Conservation (phyloP, 179 eudicot genomes). For the Spergularia azorica region DNA sequence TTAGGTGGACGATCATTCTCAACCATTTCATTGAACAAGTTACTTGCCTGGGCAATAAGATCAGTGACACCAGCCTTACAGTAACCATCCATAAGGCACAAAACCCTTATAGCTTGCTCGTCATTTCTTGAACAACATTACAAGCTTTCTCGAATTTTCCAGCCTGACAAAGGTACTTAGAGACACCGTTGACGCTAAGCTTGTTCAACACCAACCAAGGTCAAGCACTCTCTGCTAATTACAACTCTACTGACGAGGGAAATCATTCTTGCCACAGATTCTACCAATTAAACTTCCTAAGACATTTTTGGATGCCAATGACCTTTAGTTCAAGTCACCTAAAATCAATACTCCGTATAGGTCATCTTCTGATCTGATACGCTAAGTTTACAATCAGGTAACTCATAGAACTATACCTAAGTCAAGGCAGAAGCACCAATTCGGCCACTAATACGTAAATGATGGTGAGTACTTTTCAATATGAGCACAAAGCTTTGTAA, state of each 20-base stretch:
- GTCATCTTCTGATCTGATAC: too few species aligned
- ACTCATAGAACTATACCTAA: too few species aligned
- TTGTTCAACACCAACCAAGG: constrained; percentile 67
- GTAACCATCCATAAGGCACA: constrained; percentile 73
- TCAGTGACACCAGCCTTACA: constrained; percentile 76
- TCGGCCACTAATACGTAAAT: too few species aligned
- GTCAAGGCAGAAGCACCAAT: too few species aligned
- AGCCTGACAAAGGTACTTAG: constrained; percentile 70
- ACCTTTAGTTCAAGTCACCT: too few species aligned
- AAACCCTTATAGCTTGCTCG: constrained; percentile 57
- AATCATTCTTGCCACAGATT: constrained; percentile 67
- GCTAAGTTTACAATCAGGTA: too few species aligned
- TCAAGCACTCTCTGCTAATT: constrained; percentile 75
- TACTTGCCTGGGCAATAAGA: constrained; percentile 74
- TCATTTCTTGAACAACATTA: constrained; percentile 69
- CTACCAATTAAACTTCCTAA: constrained; percentile 82
- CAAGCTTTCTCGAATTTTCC: constrained; percentile 82
- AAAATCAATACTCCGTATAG: too few species aligned
- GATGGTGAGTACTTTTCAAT: too few species aligned
- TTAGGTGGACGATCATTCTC: constrained; percentile 66
- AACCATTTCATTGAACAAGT: constrained; percentile 80
- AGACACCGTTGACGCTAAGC: constrained; percentile 64
- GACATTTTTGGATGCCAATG: constrained; percentile 40
- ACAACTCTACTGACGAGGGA: constrained; percentile 48
- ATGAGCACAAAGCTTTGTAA: too few species aligned